Conservation (phyloP, 2,329 filamentous ascomycete species). For the Fusarium bactridioides region DNA sequence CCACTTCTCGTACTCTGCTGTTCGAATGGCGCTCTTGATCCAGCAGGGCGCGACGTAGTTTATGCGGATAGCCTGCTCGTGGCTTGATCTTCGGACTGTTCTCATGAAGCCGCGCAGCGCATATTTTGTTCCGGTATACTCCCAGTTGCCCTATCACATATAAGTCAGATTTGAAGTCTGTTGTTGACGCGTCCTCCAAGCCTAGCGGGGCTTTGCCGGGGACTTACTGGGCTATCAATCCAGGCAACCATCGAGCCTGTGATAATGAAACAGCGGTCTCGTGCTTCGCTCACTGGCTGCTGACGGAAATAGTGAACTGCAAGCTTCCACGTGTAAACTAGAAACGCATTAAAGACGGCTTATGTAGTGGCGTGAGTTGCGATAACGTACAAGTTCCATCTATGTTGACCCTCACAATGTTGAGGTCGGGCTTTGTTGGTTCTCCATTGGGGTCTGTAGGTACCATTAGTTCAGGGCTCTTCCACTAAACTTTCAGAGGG, state of each 20-base stretch:
- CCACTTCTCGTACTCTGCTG: conserved; percentile 52
- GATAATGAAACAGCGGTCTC: conserved; percentile 58
- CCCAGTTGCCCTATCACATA: conserved; percentile 23
- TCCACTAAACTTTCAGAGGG: not conserved
- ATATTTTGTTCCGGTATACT: conserved; percentile 35
- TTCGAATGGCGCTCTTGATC: conserved; percentile 47
- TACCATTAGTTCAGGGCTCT: not conserved
- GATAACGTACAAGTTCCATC: conserved; percentile 42
- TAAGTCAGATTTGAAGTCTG: not conserved
- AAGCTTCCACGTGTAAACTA: conserved; percentile 55
- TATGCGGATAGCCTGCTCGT: conserved; percentile 54
- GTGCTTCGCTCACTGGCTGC: conserved; percentile 47
- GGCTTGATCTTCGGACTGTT: conserved; percentile 23
- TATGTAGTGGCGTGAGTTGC: accelerated
- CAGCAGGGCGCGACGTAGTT: conserved; percentile 57
- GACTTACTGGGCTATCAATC: conserved; percentile 52
- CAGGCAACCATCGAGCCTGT: conserved; percentile 57
- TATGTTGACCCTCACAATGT: conserved; percentile 52
- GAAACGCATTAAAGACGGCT: accelerated
- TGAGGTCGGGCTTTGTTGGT: conserved; percentile 50
- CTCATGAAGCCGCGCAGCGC: conserved; percentile 25
- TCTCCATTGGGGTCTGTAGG: conserved; percentile 20
- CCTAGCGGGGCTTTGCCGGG: accelerated
- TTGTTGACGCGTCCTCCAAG: not conserved
- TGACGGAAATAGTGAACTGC: conserved; percentile 56